Base-by-base conservation (phyloP, 805 yeast species). In the Blastobotrys attinorum region DNA sequence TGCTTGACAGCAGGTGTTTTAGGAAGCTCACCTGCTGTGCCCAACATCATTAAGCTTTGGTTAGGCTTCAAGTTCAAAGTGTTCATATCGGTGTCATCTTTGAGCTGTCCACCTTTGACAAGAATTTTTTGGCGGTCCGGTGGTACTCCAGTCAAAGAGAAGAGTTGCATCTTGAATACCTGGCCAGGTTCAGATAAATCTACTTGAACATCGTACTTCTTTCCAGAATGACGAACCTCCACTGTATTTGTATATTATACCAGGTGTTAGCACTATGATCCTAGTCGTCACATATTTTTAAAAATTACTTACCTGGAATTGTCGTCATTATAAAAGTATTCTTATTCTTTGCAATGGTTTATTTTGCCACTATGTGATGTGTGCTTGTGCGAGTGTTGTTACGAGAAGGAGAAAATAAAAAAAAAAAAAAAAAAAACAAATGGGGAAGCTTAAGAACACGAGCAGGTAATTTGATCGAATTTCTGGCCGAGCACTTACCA, bases 101-200 rank as follows among this genome's bases (percentile, higher is more conserved):
- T 72, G 55, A 92, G 66, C 61, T 88, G 94, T 34, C 96, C 96
- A 10, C 94, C 90, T 52, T 85, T 88, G 42, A 87, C 76, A 59
- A 92, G 72, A 48, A 89, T 81, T 67, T 90, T 90, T 66, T 92
- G 98, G 54, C 96, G 80, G 43, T 77, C 83, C 1, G 79, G 76
- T n/a, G 96, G 95, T 44, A 92, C 86, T 46, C 77, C 77, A 2
- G 97, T 90, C 46, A 77, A 61, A 18, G 78, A 75, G 52, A 75
- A 79, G 44, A 92, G 79, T 62, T 81, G 79, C 38, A 69, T 64
- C 60, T 88, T 90, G 62, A 84, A 73, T 4, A 70, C 73, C 23
- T 67, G 59, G 4, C 88, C 94, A 1, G 77, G 71, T 44, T 76
- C 78, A 8, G 56, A 57, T 3, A 75, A 66, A 39, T 72, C 79